Evolutionary conservation across 2,329 filamentous ascomycete genomes (phyloP).

Genomic region (Intubia oerlemansii): DNA sequence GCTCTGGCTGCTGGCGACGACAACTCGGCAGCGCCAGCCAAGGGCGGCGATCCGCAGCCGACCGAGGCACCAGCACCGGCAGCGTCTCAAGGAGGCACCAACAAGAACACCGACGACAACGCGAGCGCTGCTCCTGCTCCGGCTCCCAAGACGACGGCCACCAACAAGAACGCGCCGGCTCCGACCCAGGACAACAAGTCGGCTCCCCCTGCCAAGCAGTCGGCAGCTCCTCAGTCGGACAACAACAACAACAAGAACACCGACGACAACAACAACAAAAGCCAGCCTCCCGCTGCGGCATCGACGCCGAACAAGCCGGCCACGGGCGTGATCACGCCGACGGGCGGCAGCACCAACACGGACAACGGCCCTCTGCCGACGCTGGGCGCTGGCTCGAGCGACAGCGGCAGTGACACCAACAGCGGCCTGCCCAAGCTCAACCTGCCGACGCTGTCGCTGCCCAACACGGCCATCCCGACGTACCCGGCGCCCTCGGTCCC

Average conservation of each 20-base stretch:
- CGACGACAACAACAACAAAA: conserved; percentile 3
- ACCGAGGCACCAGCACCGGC: conserved; percentile 16
- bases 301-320: no score
- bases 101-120: conserved; percentile 2
- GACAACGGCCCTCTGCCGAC: conserved; percentile 5
- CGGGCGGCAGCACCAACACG: neutral
- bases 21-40: no score
- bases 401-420: conserved; percentile 8
- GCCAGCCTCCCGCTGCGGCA: neutral
- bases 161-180: conserved; percentile 1
- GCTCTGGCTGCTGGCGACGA: conserved; percentile 8
- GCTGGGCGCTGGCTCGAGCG: no score
- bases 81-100: conserved; percentile 21
- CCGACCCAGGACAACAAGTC: conserved; percentile 2
- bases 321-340: conserved; percentile 3
- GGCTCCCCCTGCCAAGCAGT: no score
- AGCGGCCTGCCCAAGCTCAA: conserved; percentile 6
- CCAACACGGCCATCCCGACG: conserved; percentile 20
- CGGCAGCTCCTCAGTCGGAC: no score
- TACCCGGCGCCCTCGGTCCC: conserved; percentile 61
- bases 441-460: conserved; percentile 21
- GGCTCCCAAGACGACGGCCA: conserved; percentile 4
- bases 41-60: no score
- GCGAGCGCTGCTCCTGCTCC: no score
- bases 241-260: conserved; percentile 7